Conservation (phyloP, 352 stramenopile species). For the Phytophthora citricola region DNA sequence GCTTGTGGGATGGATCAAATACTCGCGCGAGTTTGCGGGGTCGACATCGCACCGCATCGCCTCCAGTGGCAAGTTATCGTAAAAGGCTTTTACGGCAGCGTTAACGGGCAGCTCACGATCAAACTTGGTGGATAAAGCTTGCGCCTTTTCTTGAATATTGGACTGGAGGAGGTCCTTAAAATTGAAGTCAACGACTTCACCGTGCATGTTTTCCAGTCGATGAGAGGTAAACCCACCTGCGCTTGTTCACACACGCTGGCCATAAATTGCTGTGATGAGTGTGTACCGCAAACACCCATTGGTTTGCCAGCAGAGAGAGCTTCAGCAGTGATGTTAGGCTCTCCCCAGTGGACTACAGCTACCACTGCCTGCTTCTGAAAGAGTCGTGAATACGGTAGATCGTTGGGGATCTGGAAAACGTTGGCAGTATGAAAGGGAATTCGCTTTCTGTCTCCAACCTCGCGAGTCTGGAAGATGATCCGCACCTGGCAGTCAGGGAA, state of each 20-base stretch:
- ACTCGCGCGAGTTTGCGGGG: conserved; percentile 40
- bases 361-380: conserved; percentile 69
- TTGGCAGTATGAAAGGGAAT: conserved; percentile 19
- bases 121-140: conserved; percentile 53
- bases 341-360: conserved; percentile 77
- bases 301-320: conserved; percentile 81
- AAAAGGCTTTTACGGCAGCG: conserved; percentile 73
- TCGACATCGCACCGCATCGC: conserved; percentile 82
- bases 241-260: conserved; percentile 67
- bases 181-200: conserved; percentile 54
- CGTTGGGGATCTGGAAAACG: conserved; percentile 36
- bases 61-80: conserved; percentile 67
- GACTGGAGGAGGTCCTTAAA: conserved; percentile 55
- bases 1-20: conserved; percentile 33
- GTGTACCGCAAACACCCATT: conserved; percentile 87
- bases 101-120: conserved; percentile 63
- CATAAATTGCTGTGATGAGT: conserved; percentile 89
- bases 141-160: conserved; percentile 47
- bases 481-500: conserved; percentile 26
- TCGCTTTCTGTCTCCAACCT: conserved; percentile 23
- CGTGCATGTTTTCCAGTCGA: conserved; percentile 67
- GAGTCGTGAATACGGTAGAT: conserved; percentile 77
- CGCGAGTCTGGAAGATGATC: conserved; percentile 63
- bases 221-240: conserved; percentile 71
- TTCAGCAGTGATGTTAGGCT: conserved; percentile 78